Conservation (phyloP, 306 rosid genomes). For the Nissolia schottii region DNA sequence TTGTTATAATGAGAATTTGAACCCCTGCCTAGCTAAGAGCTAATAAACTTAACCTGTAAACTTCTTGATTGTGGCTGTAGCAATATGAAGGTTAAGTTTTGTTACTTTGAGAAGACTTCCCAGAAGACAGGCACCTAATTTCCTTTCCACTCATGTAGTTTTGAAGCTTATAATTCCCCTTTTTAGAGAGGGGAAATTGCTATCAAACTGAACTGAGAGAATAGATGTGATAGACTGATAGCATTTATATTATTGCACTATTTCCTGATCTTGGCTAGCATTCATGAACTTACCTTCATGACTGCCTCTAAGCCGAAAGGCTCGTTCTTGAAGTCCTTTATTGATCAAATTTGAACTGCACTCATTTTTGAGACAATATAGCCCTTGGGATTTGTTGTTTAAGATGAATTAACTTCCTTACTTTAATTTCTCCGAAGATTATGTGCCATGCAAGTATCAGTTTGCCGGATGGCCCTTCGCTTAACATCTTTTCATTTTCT, state of each 20-base stretch:
- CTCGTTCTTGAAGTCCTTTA: not conserved
- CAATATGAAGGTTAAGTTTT: not conserved
- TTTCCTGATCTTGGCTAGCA: not conserved
- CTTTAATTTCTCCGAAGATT: not conserved
- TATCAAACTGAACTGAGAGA: not conserved
- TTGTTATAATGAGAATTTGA: not conserved
- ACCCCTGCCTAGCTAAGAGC: not conserved
- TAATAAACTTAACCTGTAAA: not conserved
- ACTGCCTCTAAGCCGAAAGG: not conserved
- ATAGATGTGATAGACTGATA: not conserved
- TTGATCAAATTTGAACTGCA: not conserved
- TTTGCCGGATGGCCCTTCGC: not conserved
- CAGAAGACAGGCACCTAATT: not conserved
- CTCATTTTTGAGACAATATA: not conserved
- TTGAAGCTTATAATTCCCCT: not conserved
- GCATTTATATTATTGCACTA: not conserved
- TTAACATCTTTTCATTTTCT: constrained; percentile 22
- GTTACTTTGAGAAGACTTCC: not conserved
- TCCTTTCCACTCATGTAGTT: not conserved
- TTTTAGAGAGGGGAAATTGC: not conserved
- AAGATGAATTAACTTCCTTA: not conserved
- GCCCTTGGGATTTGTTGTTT: constrained; percentile 1
- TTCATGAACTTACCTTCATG: not conserved
- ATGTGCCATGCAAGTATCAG: not conserved
- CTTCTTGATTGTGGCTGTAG: not conserved